Percentiles rank a stretch among this genome's conserved stretches.
phyloP scores from a whole-genome alignment of 2,329 filamentous ascomycete species.

The Coniochaeta ligniaria region DNA sequence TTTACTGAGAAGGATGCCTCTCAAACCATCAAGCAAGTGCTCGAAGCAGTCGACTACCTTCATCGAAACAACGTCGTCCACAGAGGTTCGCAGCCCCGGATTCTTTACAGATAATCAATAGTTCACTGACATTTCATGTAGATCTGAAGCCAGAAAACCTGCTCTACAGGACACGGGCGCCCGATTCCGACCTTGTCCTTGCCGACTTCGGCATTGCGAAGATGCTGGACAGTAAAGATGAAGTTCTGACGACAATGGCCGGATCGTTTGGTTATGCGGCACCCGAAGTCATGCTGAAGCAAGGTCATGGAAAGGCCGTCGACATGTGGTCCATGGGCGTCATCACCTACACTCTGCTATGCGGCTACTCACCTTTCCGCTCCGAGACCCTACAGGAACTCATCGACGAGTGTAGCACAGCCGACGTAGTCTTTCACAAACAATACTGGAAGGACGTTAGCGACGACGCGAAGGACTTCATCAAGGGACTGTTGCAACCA shows the following conservation, averaged over 20 bases:
- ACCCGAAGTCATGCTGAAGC: slow-evolving; percentile 96
- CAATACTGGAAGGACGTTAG: slow-evolving; percentile 98
- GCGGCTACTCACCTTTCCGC: slow-evolving; percentile 96
- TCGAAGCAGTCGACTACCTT: slow-evolving; percentile 89
- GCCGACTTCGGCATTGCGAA: slow-evolving; percentile 99
- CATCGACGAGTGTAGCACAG: slow-evolving; percentile 85
- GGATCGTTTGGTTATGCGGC: slow-evolving; percentile 97
- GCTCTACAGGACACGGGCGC: slow-evolving; percentile 75
- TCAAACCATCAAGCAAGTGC: slow-evolving; percentile 88
- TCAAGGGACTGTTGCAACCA: slow-evolving; percentile 71
- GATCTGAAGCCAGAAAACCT: slow-evolving; percentile 98
- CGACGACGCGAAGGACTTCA: slow-evolving; percentile 91
- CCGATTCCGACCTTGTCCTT: slow-evolving; percentile 79
- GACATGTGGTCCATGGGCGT: slow-evolving; percentile 99
- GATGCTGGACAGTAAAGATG: slow-evolving; percentile 85
- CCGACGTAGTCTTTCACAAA: slow-evolving; percentile 87
- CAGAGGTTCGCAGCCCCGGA: slow-evolving; percentile 56
- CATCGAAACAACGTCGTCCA: slow-evolving; percentile 95
- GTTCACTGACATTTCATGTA: slow-evolving; percentile 25
- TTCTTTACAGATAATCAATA: not conserved
- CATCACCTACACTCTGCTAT: slow-evolving; percentile 96
- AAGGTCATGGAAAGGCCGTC: slow-evolving; percentile 94
- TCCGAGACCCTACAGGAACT: slow-evolving; percentile 89
- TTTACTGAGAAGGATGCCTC: slow-evolving; percentile 98
- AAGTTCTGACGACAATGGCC: slow-evolving; percentile 95